Percentiles rank a stretch among this genome's conserved stretches.
phyloP scores from a whole-genome alignment of 1,284 basidiomycete genomes.

The Tylopilus microsporus region DNA sequence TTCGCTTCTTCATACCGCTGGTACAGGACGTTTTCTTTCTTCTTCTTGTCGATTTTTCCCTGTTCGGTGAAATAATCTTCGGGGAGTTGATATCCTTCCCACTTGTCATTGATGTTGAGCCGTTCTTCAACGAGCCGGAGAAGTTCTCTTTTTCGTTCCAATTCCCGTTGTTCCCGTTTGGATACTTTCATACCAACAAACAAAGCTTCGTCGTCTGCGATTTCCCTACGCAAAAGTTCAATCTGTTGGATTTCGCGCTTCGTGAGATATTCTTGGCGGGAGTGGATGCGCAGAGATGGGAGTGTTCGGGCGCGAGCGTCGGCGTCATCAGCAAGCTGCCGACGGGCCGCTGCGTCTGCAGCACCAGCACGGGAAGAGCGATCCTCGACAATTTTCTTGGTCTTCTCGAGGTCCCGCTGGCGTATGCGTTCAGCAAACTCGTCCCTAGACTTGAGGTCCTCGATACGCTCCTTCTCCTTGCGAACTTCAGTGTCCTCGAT shows the following conservation, averaged over 20 bases:
- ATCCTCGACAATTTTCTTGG: constrained; percentile 79
- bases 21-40: constrained; percentile 91
- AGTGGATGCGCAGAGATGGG: constrained; percentile 78
- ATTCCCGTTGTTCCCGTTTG: constrained; percentile 74
- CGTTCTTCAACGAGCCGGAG: constrained; percentile 90
- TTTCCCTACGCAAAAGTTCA: constrained; percentile 88
- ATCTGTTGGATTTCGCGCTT: constrained; percentile 96
- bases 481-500: constrained; percentile 67
- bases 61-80: constrained; percentile 98
- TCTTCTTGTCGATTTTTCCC: constrained; percentile 97
- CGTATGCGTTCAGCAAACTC: too few relatives aligned
- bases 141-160: constrained; percentile 91
- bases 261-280: constrained; percentile 90
- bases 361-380: constrained; percentile 72
- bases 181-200: constrained; percentile 88
- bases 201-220: constrained; percentile 85
- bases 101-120: constrained; percentile 88
- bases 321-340: constrained; percentile 80
- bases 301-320: constrained; percentile 76
- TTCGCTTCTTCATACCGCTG: constrained; percentile 92
- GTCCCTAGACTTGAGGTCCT: constrained; percentile 85
- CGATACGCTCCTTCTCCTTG: constrained; percentile 69
- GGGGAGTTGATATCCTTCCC: constrained; percentile 89
- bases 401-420: too few relatives aligned
- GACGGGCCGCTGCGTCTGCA: constrained; percentile 77